Evolutionary conservation across 2,329 filamentous ascomycete genomes (phyloP), one percentile per base, ranked within the genome.

Genomic region (Sporothrix euskadiensis): DNA sequence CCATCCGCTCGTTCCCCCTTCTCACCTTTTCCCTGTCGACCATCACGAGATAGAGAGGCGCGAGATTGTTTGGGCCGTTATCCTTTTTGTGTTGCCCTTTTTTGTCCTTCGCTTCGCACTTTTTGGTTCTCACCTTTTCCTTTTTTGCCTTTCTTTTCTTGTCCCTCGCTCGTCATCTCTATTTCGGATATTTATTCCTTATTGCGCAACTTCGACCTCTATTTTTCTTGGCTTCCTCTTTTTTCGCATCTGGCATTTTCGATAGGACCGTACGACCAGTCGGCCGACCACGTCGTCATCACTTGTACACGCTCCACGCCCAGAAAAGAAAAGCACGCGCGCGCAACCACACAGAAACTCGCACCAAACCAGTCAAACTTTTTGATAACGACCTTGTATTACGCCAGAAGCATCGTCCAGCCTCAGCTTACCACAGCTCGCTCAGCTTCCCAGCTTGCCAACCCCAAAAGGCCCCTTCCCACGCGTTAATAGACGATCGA

Each of bases 1-100:
- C 54, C 68, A 61, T 73, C 63, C 63, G 54, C 59, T 66, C 70
- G 65, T 70, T 69, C 70, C 39, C 63, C 39, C 35, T 65, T 14
- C 12, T 54, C 56, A 8, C 26, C 32, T 41, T 35, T 63, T 32
- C 19, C 52, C 47, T 41, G 41, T 69, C 44, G 56, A 32, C 52
- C 54, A 35, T 49, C 68, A 35, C 44, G 49, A 44, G 52, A 70
- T n/a, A 52, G 65, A 69, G 44, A 69, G 44, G 44, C 26, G 68
- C 19, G 49, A 41, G 52, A 47, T 30, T 57, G 68, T 22, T 71
- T 47, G 35, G 69, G 69, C 35, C 26, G 35, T 22, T 59, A 19
- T 47, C 35, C 22, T 71, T 49, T 65, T 52, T 39, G 47, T 54
- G 66, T 56, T 35, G 47, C 30, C 47, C 47, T 56, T 54, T 35